These are phyloP conservation scores for Camellia lanceoleosa DNA, from an alignment of 148 eudicot species.

Conservation along the genomic window DNA sequence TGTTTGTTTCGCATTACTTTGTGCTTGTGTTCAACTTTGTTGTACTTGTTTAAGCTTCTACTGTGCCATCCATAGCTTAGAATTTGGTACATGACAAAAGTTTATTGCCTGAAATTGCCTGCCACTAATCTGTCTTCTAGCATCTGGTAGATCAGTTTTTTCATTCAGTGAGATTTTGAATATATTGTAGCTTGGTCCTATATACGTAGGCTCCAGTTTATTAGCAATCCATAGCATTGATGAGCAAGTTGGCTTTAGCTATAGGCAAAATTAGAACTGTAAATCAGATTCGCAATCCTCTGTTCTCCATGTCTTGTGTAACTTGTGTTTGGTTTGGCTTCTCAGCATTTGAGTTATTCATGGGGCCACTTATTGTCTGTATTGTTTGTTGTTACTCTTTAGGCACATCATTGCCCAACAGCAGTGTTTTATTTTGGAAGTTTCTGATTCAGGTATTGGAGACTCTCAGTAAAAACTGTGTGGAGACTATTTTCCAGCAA, in stretches of 20 bases:
- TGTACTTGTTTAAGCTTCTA: too few relatives aligned
- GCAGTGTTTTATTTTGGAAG: neutral
- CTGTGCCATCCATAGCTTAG: neutral
- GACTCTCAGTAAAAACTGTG: constrained; percentile 90
- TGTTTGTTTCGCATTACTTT: too few relatives aligned
- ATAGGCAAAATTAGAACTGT: neutral
- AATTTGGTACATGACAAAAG: neutral
- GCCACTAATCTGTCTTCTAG: neutral
- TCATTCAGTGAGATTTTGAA: neutral
- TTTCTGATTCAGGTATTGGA: constrained; percentile 67
- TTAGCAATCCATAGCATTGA: neutral
- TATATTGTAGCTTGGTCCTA: neutral
- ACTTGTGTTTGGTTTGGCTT: neutral
- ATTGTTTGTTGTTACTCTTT: neutral
- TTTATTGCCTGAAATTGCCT: neutral
- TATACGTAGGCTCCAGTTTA: too few relatives aligned
- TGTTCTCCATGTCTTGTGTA: neutral
- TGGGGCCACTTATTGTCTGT: neutral
- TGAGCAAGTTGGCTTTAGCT: neutral
- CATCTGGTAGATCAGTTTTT: too few relatives aligned
- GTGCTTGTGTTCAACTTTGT: too few relatives aligned
- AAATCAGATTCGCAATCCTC: neutral
- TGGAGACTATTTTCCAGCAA: constrained; percentile 66
- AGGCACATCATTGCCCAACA: neutral
- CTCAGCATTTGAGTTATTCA: neutral